Conservation (phyloP, 148 eudicot species). For the Silene conica region DNA sequence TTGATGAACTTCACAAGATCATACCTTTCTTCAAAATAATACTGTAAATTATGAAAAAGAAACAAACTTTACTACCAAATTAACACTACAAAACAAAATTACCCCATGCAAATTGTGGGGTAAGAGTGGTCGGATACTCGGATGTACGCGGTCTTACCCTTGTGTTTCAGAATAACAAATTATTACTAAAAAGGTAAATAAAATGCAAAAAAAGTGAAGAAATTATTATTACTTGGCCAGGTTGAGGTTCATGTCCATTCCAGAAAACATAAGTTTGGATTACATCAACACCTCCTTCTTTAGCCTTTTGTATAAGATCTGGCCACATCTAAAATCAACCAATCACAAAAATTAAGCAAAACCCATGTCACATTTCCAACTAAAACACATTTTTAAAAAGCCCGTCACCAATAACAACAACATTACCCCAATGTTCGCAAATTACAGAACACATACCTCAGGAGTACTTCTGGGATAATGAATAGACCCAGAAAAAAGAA, state of each 20-base stretch:
- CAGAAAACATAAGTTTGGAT: conserved; percentile 92
- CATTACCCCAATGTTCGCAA: background rate
- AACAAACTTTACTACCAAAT: conserved; percentile 9
- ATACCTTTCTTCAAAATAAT: conserved; percentile 83
- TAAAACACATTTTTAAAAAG: conserved; percentile 8
- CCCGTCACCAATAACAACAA: background rate
- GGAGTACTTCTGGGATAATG: conserved; percentile 95
- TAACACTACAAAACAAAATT: background rate
- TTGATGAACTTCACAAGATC: conserved; percentile 82
- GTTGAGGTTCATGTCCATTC: conserved; percentile 96
- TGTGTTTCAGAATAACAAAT: background rate
- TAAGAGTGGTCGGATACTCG: too few species aligned
- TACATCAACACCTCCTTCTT: conserved; percentile 88
- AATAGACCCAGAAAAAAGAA: conserved; percentile 93
- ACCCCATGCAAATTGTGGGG: too few species aligned
- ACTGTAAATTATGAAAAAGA: conserved; percentile 34
- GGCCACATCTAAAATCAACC: conserved; percentile 73
- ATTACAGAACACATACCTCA: conserved; percentile 43
- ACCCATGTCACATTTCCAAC: conserved; percentile 18
- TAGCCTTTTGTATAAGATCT: conserved; percentile 87
- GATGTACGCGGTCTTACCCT: too few species aligned
- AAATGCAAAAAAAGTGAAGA: background rate
- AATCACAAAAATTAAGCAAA: conserved; percentile 5
- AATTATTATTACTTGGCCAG: conserved; percentile 52
- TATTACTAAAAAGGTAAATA: background rate